Evolutionary conservation across 2,329 filamentous ascomycete genomes (phyloP).

Genomic region (Sclerotinia sclerotiorum): DNA sequence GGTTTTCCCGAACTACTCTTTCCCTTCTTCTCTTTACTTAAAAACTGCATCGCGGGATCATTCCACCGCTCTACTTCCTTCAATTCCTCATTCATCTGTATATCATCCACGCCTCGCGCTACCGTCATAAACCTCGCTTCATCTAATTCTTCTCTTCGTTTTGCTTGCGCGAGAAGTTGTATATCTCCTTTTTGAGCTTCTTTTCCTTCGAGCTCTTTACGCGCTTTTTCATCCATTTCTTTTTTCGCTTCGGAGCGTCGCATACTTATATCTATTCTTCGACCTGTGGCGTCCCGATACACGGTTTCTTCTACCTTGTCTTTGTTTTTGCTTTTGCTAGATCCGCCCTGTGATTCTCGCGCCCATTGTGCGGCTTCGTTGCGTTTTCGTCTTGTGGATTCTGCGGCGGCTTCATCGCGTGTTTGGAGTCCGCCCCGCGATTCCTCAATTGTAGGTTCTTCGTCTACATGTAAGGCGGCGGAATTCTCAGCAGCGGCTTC

Average conservation of each 20-base stretch:
- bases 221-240: constrained; percentile 69
- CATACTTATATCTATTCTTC: constrained; percentile 92
- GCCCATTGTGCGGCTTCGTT: constrained; percentile 59
- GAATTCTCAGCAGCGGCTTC: constrained; percentile 67
- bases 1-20: constrained; percentile 35
- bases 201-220: constrained; percentile 62
- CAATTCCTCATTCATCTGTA: constrained; percentile 79
- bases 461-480: constrained; percentile 51
- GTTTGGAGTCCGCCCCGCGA: constrained; percentile 85
- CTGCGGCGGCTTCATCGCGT: constrained; percentile 72
- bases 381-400: constrained; percentile 63
- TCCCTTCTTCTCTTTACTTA: constrained; percentile 49
- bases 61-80: constrained; percentile 82
- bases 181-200: constrained; percentile 81
- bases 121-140: constrained; percentile 82
- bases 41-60: constrained; percentile 83
- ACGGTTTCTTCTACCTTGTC: constrained; percentile 68
- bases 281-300: constrained; percentile 90
- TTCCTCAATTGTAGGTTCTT: constrained; percentile 76
- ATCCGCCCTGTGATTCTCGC: constrained; percentile 36
- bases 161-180: constrained; percentile 67
- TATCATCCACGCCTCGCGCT: constrained; percentile 79
- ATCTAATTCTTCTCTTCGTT: constrained; percentile 65
- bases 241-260: constrained; percentile 82
- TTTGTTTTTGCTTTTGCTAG: constrained; percentile 43